Conservation (phyloP, 768 basidiomycete species). For the Suillus spraguei region DNA sequence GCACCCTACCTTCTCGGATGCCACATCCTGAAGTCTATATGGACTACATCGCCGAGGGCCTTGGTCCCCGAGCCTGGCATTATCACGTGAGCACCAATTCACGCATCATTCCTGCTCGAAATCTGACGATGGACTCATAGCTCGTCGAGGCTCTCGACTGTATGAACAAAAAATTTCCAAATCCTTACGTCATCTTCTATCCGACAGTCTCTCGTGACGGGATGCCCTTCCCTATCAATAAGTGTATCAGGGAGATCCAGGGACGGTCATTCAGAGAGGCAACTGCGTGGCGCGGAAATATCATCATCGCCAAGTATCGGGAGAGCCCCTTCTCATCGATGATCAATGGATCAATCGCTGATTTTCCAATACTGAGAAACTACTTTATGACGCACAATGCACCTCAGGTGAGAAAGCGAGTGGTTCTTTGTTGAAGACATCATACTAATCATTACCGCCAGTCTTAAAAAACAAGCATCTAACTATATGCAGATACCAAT, state of each 20-base stretch:
- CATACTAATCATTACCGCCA: constrained; percentile 5
- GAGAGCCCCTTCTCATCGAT: constrained; percentile 50
- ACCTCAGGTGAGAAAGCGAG: constrained; percentile 42
- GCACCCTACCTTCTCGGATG: constrained; percentile 55
- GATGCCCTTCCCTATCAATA: constrained; percentile 83
- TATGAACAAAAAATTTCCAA: constrained; percentile 77
- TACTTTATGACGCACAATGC: constrained; percentile 70
- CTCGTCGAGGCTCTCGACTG: constrained; percentile 75
- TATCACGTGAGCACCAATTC: constrained; percentile 54
- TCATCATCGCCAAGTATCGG: constrained; percentile 72
- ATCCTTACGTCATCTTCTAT: constrained; percentile 83
- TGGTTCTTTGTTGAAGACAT: constrained; percentile 17
- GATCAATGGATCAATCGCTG: constrained; percentile 79
- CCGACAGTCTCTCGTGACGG: constrained; percentile 76
- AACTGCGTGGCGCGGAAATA: constrained; percentile 77
- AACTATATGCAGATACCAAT: not conserved
- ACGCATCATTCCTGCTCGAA: constrained; percentile 19
- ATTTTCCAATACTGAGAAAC: constrained; percentile 82
- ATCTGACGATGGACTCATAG: constrained; percentile 37
- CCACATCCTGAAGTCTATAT: constrained; percentile 86
- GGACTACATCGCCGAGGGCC: constrained; percentile 81
- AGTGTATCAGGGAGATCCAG: constrained; percentile 75
- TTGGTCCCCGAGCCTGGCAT: constrained; percentile 69
- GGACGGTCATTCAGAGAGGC: constrained; percentile 61
- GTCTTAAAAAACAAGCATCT: constrained; percentile 3